Conservation (phyloP, 768 basidiomycete species). For the Scleroderma bovista region DNA sequence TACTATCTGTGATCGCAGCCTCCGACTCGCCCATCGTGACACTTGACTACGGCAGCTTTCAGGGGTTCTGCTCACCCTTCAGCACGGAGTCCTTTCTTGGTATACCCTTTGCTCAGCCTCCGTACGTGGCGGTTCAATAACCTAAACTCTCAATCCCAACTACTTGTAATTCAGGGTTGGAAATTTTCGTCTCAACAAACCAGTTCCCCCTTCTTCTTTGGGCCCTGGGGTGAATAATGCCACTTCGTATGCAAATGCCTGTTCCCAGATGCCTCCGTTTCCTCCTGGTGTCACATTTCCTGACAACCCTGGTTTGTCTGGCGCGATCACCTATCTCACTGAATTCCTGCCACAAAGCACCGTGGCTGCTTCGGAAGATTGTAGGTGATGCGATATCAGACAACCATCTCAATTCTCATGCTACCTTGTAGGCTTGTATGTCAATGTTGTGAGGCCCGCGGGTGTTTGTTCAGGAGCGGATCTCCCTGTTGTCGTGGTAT, state of each 20-base stretch:
- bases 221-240: background rate
- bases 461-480: conserved; percentile 6
- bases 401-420: background rate
- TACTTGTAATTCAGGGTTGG: conserved; percentile 5
- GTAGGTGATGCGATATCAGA: background rate
- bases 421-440: conserved; percentile 16
- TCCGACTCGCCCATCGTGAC: conserved; percentile 10
- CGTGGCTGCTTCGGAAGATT: conserved; percentile 13
- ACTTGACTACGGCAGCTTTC: conserved; percentile 15
- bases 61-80: conserved; percentile 7
- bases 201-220: conserved; percentile 1
- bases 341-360: background rate
- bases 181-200: conserved; percentile 15
- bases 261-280: background rate
- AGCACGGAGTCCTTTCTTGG: conserved; percentile 13
- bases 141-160: background rate
- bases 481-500: conserved; percentile 20
- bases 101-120: conserved; percentile 13
- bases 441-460: conserved; percentile 18
- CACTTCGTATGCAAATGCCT: background rate
- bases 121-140: background rate
- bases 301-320: conserved; percentile 3
- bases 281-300: background rate
- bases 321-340: conserved; percentile 1
- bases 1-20: no score